These are phyloP conservation scores for Cucumis melo DNA, from an alignment of 306 rosid species.

Conservation along the genomic window DNA sequence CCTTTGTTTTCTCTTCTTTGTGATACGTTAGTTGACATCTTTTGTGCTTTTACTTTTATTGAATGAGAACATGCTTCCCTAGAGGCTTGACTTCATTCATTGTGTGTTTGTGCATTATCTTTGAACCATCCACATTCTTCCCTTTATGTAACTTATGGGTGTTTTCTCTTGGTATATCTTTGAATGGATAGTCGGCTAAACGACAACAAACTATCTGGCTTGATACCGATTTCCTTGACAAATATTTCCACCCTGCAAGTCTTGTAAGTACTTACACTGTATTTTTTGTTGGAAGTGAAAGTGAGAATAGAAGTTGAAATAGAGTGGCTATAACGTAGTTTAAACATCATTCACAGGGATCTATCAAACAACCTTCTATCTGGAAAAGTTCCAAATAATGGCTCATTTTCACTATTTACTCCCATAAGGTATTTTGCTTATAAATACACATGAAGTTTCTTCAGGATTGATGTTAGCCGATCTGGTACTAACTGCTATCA, in stretches of 20 bases:
- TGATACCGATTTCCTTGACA: slow-evolving; percentile 10
- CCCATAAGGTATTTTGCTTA: slow-evolving; percentile 8
- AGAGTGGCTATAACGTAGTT: background rate
- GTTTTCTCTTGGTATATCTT: background rate
- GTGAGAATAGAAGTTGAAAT: background rate
- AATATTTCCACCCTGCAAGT: slow-evolving; percentile 14
- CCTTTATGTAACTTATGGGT: background rate
- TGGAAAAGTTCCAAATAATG: slow-evolving; percentile 14
- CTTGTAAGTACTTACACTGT: slow-evolving; percentile 4
- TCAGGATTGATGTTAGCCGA: background rate
- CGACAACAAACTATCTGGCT: slow-evolving; percentile 10
- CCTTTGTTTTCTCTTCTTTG: background rate
- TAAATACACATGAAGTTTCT: background rate
- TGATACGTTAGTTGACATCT: background rate
- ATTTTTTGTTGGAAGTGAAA: background rate
- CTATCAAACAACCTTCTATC: slow-evolving; percentile 8
- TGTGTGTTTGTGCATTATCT: background rate
- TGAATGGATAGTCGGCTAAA: slow-evolving; percentile 15
- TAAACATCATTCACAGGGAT: background rate
- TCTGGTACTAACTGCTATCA: background rate
- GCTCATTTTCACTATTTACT: slow-evolving; percentile 15
- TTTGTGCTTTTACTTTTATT: background rate
- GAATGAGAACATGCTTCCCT: background rate
- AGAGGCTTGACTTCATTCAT: background rate
- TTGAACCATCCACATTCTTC: background rate